These are phyloP conservation scores for Cryoendolithus antarcticus DNA, from an alignment of 2,329 filamentous ascomycete genomes.

Conservation along the genomic window DNA sequence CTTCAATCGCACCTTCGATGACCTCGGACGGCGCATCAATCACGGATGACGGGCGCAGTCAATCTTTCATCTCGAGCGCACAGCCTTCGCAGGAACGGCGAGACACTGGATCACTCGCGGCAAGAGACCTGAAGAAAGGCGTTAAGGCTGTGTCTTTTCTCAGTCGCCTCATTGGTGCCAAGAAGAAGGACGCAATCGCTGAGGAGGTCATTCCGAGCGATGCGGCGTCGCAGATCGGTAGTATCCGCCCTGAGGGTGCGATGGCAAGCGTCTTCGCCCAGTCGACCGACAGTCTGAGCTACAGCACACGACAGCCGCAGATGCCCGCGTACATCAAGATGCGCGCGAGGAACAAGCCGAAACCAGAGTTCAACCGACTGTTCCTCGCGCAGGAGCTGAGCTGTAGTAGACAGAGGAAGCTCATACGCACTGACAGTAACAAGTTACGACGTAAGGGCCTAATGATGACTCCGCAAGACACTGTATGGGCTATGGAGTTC, in stretches of 20 bases:
- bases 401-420: conserved; percentile 9
- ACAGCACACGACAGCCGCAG: conserved; percentile 74
- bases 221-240: conserved; percentile 54
- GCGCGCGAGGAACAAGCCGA: conserved; percentile 65
- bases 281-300: conserved; percentile 58
- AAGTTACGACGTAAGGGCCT: conserved; percentile 33
- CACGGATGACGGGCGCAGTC: conserved; percentile 33
- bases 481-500: conserved; percentile 87
- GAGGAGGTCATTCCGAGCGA: conserved; percentile 32
- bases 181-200: conserved; percentile 51
- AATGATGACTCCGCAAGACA: conserved; percentile 26
- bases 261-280: conserved; percentile 74
- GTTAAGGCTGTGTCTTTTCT: conserved; percentile 87
- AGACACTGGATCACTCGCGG: conserved; percentile 13
- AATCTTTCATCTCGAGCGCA: conserved; percentile 5
- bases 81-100: conserved; percentile 8
- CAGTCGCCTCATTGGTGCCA: conserved; percentile 65
- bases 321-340: conserved; percentile 87
- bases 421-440: conserved; percentile 11
- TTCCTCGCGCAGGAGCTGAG: conserved; percentile 81
- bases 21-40: conserved; percentile 21
- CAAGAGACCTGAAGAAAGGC: conserved; percentile 47
- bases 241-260: conserved; percentile 62
- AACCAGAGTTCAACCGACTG: conserved; percentile 68
- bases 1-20: conserved; percentile 37